A percentile compares a stretch with the other conserved stretches of the same genome.
Conservation (phyloP, 169 alveolate genomes). For the Plasmodium fragile region DNA sequence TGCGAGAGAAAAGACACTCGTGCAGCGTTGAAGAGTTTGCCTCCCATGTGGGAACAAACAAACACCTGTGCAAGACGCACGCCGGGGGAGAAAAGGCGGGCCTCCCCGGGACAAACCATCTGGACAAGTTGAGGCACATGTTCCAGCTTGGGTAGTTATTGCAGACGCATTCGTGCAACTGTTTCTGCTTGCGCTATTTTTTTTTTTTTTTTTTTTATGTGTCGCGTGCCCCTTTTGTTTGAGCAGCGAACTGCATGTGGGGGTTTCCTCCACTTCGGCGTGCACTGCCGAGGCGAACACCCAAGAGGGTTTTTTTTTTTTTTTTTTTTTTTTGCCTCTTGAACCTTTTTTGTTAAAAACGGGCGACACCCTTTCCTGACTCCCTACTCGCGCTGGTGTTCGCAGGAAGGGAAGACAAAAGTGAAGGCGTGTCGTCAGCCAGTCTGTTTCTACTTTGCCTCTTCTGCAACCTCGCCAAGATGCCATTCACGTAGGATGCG, state of each 20-base stretch:
- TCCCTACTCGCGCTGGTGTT: not conserved
- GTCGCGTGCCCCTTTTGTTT: not conserved
- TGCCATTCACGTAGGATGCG: slow-evolving; percentile 14
- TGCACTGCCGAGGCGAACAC: not conserved
- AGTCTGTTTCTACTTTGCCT: not conserved
- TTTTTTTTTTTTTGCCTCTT: not conserved
- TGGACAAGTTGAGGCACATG: slow-evolving; percentile 36
- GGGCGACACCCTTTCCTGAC: not conserved
- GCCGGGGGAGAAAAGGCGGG: not conserved
- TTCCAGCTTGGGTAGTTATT: slow-evolving; percentile 14
- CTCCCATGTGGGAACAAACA: not conserved
- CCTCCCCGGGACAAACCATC: slow-evolving; percentile 23
- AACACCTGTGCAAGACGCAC: not conserved
- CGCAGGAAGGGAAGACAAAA: not conserved
- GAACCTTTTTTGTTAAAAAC: not conserved
- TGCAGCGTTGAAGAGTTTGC: not conserved
- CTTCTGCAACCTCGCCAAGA: slow-evolving; percentile 19
- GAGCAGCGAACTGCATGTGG: not conserved
- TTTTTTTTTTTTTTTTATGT: not conserved
- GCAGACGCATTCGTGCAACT: not conserved
- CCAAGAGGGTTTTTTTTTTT: not conserved
- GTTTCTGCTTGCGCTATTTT: not conserved
- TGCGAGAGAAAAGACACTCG: not conserved
- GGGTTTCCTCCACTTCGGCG: not conserved
- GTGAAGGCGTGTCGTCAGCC: not conserved